Percentiles rank a stretch among this genome's conserved stretches.
These are phyloP conservation scores for Fusarium caatingaense DNA, from an alignment of 2,329 filamentous ascomycete genomes.

Conservation along the genomic window DNA sequence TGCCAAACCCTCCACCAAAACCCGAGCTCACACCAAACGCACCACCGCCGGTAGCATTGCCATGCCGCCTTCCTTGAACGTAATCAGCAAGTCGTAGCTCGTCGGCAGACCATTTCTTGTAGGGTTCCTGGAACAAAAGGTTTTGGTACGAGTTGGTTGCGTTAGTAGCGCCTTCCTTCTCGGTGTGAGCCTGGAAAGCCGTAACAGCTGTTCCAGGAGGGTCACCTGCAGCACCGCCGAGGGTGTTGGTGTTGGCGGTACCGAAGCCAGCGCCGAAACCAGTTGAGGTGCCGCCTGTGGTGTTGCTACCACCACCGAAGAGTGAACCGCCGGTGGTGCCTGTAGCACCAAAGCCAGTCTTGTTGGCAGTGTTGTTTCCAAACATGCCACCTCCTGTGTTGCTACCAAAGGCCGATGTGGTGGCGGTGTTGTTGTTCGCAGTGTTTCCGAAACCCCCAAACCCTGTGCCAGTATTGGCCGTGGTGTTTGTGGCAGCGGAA, in stretches of 20 bases:
- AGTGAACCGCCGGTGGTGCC: constrained; percentile 57
- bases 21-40: constrained; percentile 77
- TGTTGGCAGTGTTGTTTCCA: constrained; percentile 59
- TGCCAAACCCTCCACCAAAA: constrained; percentile 65
- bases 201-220: constrained; percentile 76
- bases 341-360: constrained; percentile 62
- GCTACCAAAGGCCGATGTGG: constrained; percentile 55
- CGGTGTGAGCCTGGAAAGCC: constrained; percentile 75
- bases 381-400: constrained; percentile 63
- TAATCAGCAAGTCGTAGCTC: constrained; percentile 89
- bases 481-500: constrained; percentile 53
- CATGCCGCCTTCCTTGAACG: constrained; percentile 83
- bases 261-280: constrained; percentile 58
- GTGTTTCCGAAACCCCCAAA: constrained; percentile 57
- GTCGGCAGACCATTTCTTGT: constrained; percentile 91
- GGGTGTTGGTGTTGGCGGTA: constrained; percentile 59
- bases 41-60: constrained; percentile 84
- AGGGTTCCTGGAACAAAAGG: constrained; percentile 80
- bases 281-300: constrained; percentile 47
- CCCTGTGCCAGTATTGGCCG: constrained; percentile 52
- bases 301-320: constrained; percentile 56
- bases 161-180: constrained; percentile 75
- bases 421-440: constrained; percentile 47
- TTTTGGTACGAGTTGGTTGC: constrained; percentile 78
- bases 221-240: constrained; percentile 64